A percentile compares a stretch with the other conserved stretches of the same genome.
Evolutionary conservation across 805 yeast genomes (phyloP).

Genomic region (Wickerhamomyces alni): DNA sequence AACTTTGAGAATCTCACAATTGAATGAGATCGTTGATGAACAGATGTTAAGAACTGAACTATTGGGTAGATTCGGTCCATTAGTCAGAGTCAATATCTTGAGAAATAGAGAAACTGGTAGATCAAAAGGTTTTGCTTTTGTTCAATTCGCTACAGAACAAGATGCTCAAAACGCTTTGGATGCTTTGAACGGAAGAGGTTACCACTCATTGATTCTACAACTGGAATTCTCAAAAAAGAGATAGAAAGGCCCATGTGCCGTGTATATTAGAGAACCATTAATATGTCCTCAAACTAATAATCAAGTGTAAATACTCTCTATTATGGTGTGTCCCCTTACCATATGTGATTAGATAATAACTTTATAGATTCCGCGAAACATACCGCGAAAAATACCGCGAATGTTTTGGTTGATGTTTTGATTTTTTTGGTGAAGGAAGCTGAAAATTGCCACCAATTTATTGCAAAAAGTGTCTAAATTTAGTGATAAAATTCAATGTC

Average conservation of each 20-base stretch:
- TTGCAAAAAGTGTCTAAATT: too few species aligned
- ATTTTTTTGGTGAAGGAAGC: not conserved
- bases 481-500: too few species aligned
- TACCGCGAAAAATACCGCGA: not conserved
- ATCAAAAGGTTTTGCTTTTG: constrained; percentile 94
- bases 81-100: constrained; percentile 73
- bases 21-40: constrained; percentile 82
- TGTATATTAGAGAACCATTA: not conserved
- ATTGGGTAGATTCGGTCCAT: constrained; percentile 58
- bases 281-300: not conserved
- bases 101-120: constrained; percentile 91
- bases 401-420: not conserved
- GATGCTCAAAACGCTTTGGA: constrained; percentile 77
- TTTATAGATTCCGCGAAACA: too few species aligned
- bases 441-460: constrained; percentile 12
- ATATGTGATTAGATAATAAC: too few species aligned
- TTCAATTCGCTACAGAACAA: constrained; percentile 62
- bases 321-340: too few species aligned
- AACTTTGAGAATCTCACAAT: constrained; percentile 86
- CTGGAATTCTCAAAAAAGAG: constrained; percentile 52
- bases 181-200: constrained; percentile 81
- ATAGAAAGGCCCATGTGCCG: not conserved
- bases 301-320: too few species aligned
- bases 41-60: constrained; percentile 70
- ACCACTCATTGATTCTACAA: constrained; percentile 76